These are phyloP conservation scores for Stentor coeruleus DNA, from an alignment of 73 alveolate species.

Conservation along the genomic window DNA sequence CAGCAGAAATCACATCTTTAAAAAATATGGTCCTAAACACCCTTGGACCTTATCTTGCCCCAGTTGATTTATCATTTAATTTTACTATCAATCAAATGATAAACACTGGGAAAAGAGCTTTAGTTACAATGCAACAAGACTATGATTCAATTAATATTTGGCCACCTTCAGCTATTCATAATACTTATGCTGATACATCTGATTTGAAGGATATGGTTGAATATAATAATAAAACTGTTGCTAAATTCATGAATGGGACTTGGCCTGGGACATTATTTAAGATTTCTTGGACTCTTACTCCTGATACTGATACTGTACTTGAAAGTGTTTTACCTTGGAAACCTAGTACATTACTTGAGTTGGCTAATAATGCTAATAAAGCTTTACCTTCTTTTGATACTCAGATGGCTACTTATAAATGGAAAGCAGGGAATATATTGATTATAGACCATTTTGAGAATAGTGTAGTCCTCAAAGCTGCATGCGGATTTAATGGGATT, in stretches of 20 bases:
- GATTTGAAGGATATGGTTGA: background rate
- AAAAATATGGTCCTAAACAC: background rate
- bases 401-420: background rate
- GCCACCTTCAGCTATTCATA: background rate
- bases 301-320: background rate
- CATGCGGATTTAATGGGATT: background rate
- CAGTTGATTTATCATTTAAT: background rate
- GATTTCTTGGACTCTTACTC: conserved; percentile 21
- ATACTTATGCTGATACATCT: conserved; percentile 16
- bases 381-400: background rate
- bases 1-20: background rate
- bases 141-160: background rate
- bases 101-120: background rate
- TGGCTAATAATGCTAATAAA: background rate
- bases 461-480: background rate
- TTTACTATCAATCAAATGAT: conserved; percentile 7
- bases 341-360: conserved; percentile 4
- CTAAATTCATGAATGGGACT: background rate
- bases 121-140: background rate
- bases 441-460: conserved; percentile 12
- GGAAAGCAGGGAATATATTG: background rate
- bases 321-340: background rate
- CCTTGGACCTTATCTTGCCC: background rate
- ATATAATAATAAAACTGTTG: background rate
- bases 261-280: background rate